Evolutionary conservation across 345 rosid genomes (phyloP).

Genomic region (Ceriops decandra): DNA sequence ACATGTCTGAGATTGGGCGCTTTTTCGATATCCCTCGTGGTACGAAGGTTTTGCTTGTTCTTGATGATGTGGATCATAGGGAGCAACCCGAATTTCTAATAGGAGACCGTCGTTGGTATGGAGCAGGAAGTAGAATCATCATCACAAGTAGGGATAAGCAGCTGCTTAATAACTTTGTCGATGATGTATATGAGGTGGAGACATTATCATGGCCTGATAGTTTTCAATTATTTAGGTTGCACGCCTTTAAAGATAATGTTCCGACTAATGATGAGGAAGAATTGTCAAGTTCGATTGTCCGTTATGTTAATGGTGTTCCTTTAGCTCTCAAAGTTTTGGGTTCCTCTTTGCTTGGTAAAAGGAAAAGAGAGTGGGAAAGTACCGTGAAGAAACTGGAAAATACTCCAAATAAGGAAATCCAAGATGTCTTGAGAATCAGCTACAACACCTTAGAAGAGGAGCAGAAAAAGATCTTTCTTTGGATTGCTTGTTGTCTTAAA

Average conservation of each 20-base stretch:
- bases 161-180: not conserved
- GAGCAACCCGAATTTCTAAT: not conserved
- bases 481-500: slow-evolving; percentile 5
- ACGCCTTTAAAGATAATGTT: not conserved
- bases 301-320: slow-evolving; percentile 7
- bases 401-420: not conserved
- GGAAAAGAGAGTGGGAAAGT: slow-evolving; percentile 1
- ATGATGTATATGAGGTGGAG: not conserved
- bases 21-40: not conserved
- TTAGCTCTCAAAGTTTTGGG: slow-evolving; percentile 10
- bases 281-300: not conserved
- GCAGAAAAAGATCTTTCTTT: not conserved
- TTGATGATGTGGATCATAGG: not conserved
- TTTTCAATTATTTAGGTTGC: not conserved
- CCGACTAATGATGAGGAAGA: not conserved
- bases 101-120: not conserved
- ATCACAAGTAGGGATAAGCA: slow-evolving; percentile 5
- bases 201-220: not conserved
- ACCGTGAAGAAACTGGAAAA: not conserved
- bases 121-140: slow-evolving; percentile 8
- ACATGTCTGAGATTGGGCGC: not conserved
- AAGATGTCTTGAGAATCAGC: no score
- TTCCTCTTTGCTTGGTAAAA: not conserved
- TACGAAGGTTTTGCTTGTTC: not conserved
- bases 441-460: no score